Percentiles rank a stretch among this genome's conserved stretches.
phyloP scores from a whole-genome alignment of 306 rosid species.

The Quercus dentata region DNA sequence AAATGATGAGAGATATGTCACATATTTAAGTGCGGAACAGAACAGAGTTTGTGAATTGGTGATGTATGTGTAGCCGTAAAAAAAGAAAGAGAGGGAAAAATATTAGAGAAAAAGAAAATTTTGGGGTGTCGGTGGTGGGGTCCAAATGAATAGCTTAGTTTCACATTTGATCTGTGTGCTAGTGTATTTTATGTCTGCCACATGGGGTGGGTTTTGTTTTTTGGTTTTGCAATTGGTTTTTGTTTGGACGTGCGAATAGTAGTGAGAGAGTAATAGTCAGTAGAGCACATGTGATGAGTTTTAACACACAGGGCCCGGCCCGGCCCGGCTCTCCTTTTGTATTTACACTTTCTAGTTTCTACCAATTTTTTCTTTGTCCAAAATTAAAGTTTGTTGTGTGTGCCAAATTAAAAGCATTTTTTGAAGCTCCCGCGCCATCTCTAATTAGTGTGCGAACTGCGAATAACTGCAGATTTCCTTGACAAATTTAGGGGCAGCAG shows the following conservation, averaged over 20 bases:
- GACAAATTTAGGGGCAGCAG: too few species aligned
- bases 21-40: conserved; percentile 63
- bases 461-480: too few species aligned
- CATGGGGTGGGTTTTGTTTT: conserved; percentile 33
- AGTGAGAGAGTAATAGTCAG: too few species aligned
- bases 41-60: neutral
- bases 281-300: conserved; percentile 22
- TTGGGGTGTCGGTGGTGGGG: conserved; percentile 61
- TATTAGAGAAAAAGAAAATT: neutral
- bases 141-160: conserved; percentile 8
- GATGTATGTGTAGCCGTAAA: conserved; percentile 16
- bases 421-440: too few species aligned
- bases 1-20: conserved; percentile 35
- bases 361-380: too few species aligned
- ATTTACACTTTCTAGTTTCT: too few species aligned
- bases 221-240: conserved; percentile 16
- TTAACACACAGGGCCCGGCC: neutral
- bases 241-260: neutral
- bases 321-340: too few species aligned
- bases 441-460: too few species aligned
- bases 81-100: conserved; percentile 29
- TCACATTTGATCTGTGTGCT: conserved; percentile 24
- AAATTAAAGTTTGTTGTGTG: too few species aligned
- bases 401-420: too few species aligned
- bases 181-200: conserved; percentile 35